Evolutionary conservation across 2,329 filamentous ascomycete species (phyloP).

Genomic region (Botryotinia narcissicola): DNA sequence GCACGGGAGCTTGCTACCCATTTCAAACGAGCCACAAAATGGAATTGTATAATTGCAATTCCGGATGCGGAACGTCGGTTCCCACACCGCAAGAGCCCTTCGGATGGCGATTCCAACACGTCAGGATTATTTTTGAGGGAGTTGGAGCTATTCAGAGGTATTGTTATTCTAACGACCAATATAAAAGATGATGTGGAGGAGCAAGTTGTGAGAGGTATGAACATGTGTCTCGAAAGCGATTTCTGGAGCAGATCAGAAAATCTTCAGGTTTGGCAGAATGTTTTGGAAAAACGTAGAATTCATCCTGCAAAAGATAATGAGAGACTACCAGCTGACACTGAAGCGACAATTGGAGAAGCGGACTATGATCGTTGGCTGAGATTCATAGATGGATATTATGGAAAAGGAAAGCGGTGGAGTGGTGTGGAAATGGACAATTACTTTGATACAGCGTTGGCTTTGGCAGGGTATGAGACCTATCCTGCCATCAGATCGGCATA

Average conservation of each 20-base stretch:
- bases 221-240: neutral
- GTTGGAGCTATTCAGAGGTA: neutral
- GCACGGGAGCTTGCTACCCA: neutral
- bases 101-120: neutral
- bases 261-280: neutral
- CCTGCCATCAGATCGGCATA: fast-evolving
- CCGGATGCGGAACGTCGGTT: neutral
- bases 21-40: conserved; percentile 1
- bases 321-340: neutral
- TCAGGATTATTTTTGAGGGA: neutral
- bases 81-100: neutral
- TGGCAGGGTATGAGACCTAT: neutral
- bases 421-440: neutral
- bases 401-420: neutral
- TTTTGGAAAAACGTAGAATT: neutral
- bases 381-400: neutral
- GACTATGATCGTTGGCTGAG: neutral
- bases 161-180: neutral
- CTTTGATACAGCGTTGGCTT: neutral
- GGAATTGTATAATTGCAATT: conserved; percentile 11
- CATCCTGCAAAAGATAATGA: neutral
- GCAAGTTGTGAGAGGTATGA: neutral
- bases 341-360: neutral
- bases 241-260: neutral
- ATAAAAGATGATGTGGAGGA: neutral